Percentiles rank a stretch among this genome's conserved stretches.
Conservation (phyloP, 1,284 basidiomycete species). For the Cutaneotrichosporon arboriforme region DNA sequence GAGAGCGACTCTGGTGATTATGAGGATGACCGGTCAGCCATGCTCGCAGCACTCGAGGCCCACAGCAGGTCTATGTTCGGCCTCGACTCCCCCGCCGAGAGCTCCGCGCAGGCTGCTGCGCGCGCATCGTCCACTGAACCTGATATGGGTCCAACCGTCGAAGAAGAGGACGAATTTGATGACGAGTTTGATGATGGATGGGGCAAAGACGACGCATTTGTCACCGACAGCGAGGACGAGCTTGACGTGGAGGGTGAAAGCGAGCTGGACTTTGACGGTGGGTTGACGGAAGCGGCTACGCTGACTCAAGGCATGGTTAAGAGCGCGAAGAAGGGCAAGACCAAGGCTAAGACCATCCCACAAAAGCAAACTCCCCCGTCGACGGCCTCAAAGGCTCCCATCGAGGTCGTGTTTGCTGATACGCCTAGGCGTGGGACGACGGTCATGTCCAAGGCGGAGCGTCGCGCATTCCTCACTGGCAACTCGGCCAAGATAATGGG, state of each 20-base stretch:
- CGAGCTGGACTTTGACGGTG: slow-evolving; percentile 1
- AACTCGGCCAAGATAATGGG: slow-evolving; percentile 47
- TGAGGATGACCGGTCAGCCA: slow-evolving; percentile 25
- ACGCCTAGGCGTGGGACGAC: background rate
- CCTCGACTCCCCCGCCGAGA: slow-evolving; percentile 23
- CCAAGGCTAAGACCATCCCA: slow-evolving; percentile 1
- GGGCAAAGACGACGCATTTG: slow-evolving; percentile 37
- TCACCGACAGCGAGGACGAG: slow-evolving; percentile 41
- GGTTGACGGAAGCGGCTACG: background rate
- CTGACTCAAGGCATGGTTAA: slow-evolving; percentile 1
- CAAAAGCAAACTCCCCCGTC: background rate
- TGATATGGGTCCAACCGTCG: slow-evolving; percentile 17
- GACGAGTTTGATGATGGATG: slow-evolving; percentile 42
- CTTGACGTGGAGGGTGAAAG: too few species aligned
- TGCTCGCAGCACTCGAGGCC: slow-evolving; percentile 46
- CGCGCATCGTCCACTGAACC: slow-evolving; percentile 1
- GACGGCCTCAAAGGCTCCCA: background rate
- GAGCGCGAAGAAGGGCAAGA: slow-evolving; percentile 4
- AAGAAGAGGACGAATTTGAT: slow-evolving; percentile 26
- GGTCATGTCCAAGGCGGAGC: slow-evolving; percentile 35
- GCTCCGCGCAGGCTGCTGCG: slow-evolving; percentile 18
- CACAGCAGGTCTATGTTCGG: slow-evolving; percentile 44
- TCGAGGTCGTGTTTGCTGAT: slow-evolving; percentile 42
- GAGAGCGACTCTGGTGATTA: slow-evolving; percentile 2
- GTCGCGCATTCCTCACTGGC: slow-evolving; percentile 42